Evolutionary conservation across 768 basidiomycete species (phyloP).

Genomic region (Suillus brevipes): DNA sequence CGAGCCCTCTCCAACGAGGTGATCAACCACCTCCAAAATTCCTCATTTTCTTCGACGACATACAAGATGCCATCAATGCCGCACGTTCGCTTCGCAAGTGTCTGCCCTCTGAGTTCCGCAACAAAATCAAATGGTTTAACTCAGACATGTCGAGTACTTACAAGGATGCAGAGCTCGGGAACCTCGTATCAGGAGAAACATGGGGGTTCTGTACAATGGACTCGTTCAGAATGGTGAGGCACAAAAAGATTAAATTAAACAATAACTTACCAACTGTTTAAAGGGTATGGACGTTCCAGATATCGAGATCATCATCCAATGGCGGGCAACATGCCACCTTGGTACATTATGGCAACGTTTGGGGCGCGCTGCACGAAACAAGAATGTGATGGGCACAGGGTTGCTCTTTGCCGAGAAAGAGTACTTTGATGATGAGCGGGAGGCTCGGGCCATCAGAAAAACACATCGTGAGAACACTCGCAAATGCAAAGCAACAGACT

Average conservation of each 20-base stretch:
- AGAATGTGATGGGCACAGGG: constrained; percentile 15
- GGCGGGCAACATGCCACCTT: constrained; percentile 26
- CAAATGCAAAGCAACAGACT: neutral
- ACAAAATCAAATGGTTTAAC: constrained; percentile 26
- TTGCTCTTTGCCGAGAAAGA: constrained; percentile 32
- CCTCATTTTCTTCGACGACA: constrained; percentile 32
- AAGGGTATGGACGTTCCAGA: constrained; percentile 39
- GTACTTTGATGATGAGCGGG: constrained; percentile 19
- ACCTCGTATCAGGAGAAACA: constrained; percentile 15
- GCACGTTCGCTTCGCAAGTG: constrained; percentile 10
- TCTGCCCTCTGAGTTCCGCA: constrained; percentile 11
- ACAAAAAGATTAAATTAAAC: too few species aligned
- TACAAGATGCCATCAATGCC: constrained; percentile 18
- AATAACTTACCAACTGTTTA: neutral
- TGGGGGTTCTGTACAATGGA: constrained; percentile 33
- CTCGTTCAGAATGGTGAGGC: constrained; percentile 37
- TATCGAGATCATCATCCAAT: constrained; percentile 38
- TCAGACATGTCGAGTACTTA: constrained; percentile 21
- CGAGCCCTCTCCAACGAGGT: too few species aligned
- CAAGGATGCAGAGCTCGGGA: constrained; percentile 15
- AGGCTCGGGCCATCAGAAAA: neutral
- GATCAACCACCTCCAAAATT: constrained; percentile 18
- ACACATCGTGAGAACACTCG: neutral
- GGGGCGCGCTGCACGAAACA: constrained; percentile 28
- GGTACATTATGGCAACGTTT: constrained; percentile 34